Base-by-base conservation (phyloP, 2,329 filamentous ascomycete species). In the Arachnomyces sp. region DNA sequence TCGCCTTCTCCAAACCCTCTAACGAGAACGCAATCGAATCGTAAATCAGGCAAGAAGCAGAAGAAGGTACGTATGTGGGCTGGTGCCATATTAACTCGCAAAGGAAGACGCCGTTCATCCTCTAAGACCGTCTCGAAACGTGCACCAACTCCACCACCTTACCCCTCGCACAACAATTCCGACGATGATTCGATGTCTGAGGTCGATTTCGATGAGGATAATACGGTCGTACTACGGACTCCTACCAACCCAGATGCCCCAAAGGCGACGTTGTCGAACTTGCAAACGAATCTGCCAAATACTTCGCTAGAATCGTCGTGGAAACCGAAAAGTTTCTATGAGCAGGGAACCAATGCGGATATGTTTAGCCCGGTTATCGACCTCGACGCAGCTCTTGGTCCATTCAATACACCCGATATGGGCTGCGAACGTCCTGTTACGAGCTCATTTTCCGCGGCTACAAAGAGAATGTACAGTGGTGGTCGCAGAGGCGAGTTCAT, bases 371-470 rank as follows among this genome's bases (percentile, higher is more conserved):
- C 84, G 6, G 82, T 95, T 60, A 93, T 98, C 47, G 92, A 98
- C 60, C 69, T 98, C 31, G 92, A 98, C 64, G 90, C 89, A 13
- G 92, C 90, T 17, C 73, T 96, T 1, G 89, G 88, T 2, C 88
- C 90, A 0, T 94, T 94, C 62, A 92, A 93, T 53, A 94, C 88
- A 0, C 65, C 67, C 6, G 65, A 66, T 38, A 63, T 64, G 51
- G 56, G 58, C n/a, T 52, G 56, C 13, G 49, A 54, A 15, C 50
- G 49, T 28, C 48, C 52, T 43, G 45, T 55, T 2, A 51, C 54
- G 16, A 64, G 58, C 40, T 58, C 62, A 5, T 65, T 68, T 39
- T 60, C 63, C 5, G 52, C 57, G 36, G 62, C 60, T 35, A 62
- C 63, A 4, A 64, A 59, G 40, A 59, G 65, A 28, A 68, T 72